Evolutionary conservation across 768 basidiomycete genomes (phyloP).

Genomic region (Tulasnella sp.): DNA sequence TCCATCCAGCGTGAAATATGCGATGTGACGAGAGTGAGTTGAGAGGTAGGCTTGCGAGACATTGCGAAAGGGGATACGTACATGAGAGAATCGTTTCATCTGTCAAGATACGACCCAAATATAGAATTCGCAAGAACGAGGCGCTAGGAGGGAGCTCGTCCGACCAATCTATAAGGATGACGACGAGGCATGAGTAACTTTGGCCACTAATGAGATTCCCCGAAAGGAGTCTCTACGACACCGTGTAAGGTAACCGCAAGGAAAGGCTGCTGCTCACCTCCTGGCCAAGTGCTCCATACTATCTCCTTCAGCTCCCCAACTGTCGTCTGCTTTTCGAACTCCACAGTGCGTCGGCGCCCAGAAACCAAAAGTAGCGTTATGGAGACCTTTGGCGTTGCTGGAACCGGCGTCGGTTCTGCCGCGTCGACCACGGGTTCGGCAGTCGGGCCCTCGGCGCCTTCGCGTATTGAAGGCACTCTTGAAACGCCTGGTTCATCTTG

Average conservation of each 20-base stretch:
- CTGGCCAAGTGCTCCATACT: constrained; percentile 17
- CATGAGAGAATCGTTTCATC: constrained; percentile 16
- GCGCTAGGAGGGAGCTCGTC: constrained; percentile 16
- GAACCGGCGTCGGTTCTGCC: neutral
- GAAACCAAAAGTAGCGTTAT: constrained; percentile 17
- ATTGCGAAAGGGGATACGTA: neutral
- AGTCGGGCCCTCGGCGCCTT: neutral
- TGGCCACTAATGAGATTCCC: neutral
- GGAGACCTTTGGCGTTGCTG: constrained; percentile 12
- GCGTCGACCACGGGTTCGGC: neutral
- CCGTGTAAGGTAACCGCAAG: neutral
- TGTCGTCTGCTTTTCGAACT: constrained; percentile 15
- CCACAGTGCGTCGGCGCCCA: constrained; percentile 14
- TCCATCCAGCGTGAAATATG: neutral
- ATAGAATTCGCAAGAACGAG: constrained; percentile 16
- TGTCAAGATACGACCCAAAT: constrained; percentile 16
- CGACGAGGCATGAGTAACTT: neutral
- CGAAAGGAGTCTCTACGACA: neutral
- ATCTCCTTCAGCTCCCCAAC: constrained; percentile 16
- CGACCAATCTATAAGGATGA: constrained; percentile 14
- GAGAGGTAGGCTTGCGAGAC: neutral
- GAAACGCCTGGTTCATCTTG: neutral
- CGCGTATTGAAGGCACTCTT: neutral
- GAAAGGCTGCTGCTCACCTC: constrained; percentile 10
- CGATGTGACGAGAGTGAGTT: neutral